Evolutionary conservation across 2,329 filamentous ascomycete genomes (phyloP).

Genomic region (Aureobasidium namibiae): DNA sequence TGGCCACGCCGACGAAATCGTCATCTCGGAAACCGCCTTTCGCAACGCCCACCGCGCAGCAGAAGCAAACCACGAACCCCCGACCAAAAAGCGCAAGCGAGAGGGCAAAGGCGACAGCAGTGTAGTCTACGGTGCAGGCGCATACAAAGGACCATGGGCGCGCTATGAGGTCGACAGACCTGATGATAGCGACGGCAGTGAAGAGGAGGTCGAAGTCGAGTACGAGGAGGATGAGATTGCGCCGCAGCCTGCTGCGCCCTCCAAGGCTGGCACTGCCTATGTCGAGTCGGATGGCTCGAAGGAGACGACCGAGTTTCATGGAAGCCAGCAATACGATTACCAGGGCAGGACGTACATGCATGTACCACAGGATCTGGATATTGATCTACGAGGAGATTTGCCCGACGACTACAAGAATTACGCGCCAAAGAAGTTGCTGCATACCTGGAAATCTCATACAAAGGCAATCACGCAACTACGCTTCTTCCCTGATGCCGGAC

Average conservation of each 20-base stretch:
- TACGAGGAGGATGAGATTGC: conserved; percentile 67
- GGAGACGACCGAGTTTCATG: conserved; percentile 85
- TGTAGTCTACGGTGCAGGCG: conserved; percentile 75
- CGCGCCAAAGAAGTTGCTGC: conserved; percentile 87
- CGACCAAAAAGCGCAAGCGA: conserved; percentile 68
- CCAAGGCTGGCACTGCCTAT: conserved; percentile 45
- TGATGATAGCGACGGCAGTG: conserved; percentile 59
- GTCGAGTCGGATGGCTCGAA: conserved; percentile 35
- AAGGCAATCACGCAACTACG: conserved; percentile 82
- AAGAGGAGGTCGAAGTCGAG: conserved; percentile 61
- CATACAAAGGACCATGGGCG: conserved; percentile 94
- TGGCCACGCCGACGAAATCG: conserved; percentile 79
- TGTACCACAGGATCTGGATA: conserved; percentile 79
- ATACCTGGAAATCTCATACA: conserved; percentile 72
- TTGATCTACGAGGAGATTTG: conserved; percentile 73
- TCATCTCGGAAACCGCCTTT: conserved; percentile 85
- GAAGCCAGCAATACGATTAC: conserved; percentile 77
- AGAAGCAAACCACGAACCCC: conserved; percentile 43
- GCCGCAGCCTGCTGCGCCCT: conserved; percentile 52
- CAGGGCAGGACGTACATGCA: conserved; percentile 97
- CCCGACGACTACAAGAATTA: conserved; percentile 73
- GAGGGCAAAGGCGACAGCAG: conserved; percentile 79
- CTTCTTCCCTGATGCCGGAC: conserved; percentile 82
- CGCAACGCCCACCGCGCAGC: conserved; percentile 78
- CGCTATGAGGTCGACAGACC: conserved; percentile 70